Conservation (phyloP, 2,329 filamentous ascomycete species). For the Arthrobotrys sinensis region DNA sequence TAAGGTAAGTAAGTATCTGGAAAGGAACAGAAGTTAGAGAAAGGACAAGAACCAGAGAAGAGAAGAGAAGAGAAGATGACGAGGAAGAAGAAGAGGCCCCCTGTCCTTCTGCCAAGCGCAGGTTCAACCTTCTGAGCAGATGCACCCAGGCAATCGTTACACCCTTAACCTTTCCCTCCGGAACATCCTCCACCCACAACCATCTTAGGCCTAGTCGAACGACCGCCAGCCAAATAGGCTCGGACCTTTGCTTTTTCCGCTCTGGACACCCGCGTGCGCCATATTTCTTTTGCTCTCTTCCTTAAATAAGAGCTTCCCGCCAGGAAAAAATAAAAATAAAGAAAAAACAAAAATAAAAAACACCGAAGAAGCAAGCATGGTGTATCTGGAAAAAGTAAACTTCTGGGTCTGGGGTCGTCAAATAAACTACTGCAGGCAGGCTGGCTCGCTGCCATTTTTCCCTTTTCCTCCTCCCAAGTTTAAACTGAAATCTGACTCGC, state of each 20-base stretch:
- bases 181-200: conserved; percentile 38
- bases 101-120: not conserved
- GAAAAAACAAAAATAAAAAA: conserved; percentile 17
- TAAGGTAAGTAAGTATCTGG: not conserved
- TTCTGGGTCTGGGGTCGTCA: conserved; percentile 52
- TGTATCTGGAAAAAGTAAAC: conserved; percentile 21
- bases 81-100: not conserved
- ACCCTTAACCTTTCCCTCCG: conserved; percentile 48
- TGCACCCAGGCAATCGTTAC: conserved; percentile 42
- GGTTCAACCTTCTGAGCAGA: conserved; percentile 30
- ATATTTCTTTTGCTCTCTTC: conserved; percentile 48
- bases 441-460: conserved; percentile 18
- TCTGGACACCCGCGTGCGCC: conserved; percentile 56
- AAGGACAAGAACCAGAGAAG: conserved; percentile 8
- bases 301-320: conserved; percentile 58
- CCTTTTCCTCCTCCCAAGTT: conserved; percentile 37
- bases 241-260: conserved; percentile 53
- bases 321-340: conserved; percentile 11
- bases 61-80: not conserved
- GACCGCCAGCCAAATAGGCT: conserved; percentile 25
- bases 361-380: conserved; percentile 28
- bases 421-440: conserved; percentile 60
- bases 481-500: conserved; percentile 56
- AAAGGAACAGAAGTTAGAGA: not conserved
- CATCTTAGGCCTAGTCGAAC: conserved; percentile 48